These are phyloP conservation scores for Chaetomium olivaceum DNA, from an alignment of 2,329 filamentous ascomycete genomes.

Conservation along the genomic window DNA sequence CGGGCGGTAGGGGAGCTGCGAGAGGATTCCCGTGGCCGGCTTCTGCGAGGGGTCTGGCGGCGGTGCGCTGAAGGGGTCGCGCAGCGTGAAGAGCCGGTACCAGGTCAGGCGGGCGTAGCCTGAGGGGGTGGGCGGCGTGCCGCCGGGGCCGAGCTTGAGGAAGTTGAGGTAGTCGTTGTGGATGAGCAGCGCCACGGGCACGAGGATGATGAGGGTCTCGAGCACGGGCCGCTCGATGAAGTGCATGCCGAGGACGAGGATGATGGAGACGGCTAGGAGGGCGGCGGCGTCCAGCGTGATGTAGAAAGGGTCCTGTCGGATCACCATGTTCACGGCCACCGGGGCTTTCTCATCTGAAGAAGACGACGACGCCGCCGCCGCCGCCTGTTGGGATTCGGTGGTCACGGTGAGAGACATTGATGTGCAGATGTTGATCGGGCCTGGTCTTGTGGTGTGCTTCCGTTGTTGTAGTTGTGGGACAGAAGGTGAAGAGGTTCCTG, in stretches of 20 bases:
- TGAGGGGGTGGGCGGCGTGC: slow-evolving; percentile 70
- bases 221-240: slow-evolving; percentile 51
- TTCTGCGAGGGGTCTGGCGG: slow-evolving; percentile 51
- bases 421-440: not conserved
- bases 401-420: slow-evolving; percentile 34
- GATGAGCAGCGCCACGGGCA: slow-evolving; percentile 53
- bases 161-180: slow-evolving; percentile 75
- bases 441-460: not conserved
- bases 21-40: slow-evolving; percentile 61
- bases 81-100: slow-evolving; percentile 69
- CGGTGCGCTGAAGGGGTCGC: slow-evolving; percentile 66
- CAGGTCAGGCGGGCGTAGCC: slow-evolving; percentile 75
- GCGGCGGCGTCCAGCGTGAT: slow-evolving; percentile 54
- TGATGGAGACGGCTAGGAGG: slow-evolving; percentile 48
- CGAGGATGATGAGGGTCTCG: slow-evolving; percentile 51
- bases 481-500: no score
- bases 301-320: slow-evolving; percentile 53
- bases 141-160: slow-evolving; percentile 74
- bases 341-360: slow-evolving; percentile 25
- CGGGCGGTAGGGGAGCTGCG: slow-evolving; percentile 58
- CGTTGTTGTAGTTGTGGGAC: not conserved
- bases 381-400: slow-evolving; percentile 24
- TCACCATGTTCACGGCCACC: slow-evolving; percentile 44
- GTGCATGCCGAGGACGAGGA: slow-evolving; percentile 55
- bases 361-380: no score